phyloP scores from a whole-genome alignment of 2,329 filamentous ascomycete genomes.

The Harringtonia lauricola region DNA sequence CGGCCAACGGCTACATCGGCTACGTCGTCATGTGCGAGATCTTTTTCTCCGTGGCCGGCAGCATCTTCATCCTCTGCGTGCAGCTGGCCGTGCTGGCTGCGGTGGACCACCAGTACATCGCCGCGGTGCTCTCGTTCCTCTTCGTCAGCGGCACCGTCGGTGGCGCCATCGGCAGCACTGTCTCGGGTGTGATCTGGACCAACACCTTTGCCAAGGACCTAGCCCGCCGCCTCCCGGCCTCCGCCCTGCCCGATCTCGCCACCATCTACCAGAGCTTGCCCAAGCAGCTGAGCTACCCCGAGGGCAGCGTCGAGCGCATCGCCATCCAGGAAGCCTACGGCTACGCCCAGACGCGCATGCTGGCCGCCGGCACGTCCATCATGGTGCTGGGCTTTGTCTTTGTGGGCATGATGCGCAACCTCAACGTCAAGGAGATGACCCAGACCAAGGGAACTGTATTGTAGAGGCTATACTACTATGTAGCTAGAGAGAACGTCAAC shows the following conservation, averaged over 20 bases:
- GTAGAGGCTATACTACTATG: too few species aligned
- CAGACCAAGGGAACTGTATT: slow-evolving; percentile 5
- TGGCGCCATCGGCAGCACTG: slow-evolving; percentile 44
- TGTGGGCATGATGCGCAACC: slow-evolving; percentile 5
- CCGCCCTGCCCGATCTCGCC: slow-evolving; percentile 22
- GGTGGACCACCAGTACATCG: slow-evolving; percentile 31
- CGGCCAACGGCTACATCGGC: slow-evolving; percentile 31
- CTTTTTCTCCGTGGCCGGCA: slow-evolving; percentile 38
- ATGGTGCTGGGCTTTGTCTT: slow-evolving; percentile 1
- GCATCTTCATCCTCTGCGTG: slow-evolving; percentile 45
- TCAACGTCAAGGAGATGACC: slow-evolving; percentile 5
- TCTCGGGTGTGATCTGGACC: slow-evolving; percentile 52
- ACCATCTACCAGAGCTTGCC: slow-evolving; percentile 41
- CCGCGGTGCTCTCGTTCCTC: slow-evolving; percentile 5
- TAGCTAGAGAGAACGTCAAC: too few species aligned
- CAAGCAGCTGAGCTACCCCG: slow-evolving; percentile 38
- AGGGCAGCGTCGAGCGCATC: slow-evolving; percentile 33
- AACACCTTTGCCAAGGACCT: slow-evolving; percentile 41
- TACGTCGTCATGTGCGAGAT: slow-evolving; percentile 48
- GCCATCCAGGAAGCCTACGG: slow-evolving; percentile 48
- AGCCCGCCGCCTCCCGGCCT: slow-evolving; percentile 33
- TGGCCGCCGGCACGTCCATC: slow-evolving; percentile 31
- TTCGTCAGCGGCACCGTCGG: slow-evolving; percentile 43
- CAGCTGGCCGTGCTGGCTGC: slow-evolving; percentile 50
- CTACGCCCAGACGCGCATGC: slow-evolving; percentile 34